A percentile compares a stretch with the other conserved stretches of the same genome.
phyloP scores from a whole-genome alignment of 305 asterid genomes.

The Fraxinus xanthoxyloides region DNA sequence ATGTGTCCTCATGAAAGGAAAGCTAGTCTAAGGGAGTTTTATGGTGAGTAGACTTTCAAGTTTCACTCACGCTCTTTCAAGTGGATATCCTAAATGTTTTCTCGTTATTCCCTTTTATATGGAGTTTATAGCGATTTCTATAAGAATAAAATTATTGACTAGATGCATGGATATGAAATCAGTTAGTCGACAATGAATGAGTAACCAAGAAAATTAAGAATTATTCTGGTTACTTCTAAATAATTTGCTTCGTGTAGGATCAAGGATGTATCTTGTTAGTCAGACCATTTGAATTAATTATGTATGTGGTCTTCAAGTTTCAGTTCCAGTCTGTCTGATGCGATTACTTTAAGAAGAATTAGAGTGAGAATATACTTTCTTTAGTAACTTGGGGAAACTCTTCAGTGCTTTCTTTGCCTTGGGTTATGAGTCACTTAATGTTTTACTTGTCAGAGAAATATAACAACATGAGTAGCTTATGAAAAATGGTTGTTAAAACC shows the following conservation, averaged over 20 bases:
- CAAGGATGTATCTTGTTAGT: neutral
- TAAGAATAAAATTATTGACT: too few species aligned
- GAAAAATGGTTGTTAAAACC: neutral
- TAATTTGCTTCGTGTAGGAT: neutral
- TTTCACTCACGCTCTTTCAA: neutral
- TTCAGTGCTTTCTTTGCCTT: neutral
- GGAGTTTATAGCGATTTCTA: too few species aligned
- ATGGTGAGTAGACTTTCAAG: slow-evolving; percentile 49
- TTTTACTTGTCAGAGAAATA: neutral
- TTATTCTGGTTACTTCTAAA: neutral
- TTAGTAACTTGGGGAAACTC: neutral
- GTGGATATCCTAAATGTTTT: too few species aligned
- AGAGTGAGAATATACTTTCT: neutral
- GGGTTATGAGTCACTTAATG: neutral
- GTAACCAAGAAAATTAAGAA: neutral
- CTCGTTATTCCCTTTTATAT: too few species aligned
- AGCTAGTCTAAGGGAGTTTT: slow-evolving; percentile 74
- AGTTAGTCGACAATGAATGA: neutral
- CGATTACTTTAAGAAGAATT: neutral
- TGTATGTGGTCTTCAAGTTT: neutral
- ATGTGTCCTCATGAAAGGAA: slow-evolving; percentile 71
- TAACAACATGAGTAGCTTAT: neutral
- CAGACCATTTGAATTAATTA: neutral
- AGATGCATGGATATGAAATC: neutral
- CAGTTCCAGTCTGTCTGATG: neutral